Percentiles rank a stretch among this genome's conserved stretches.
Conservation (phyloP, 1,139 yeast genomes). For the Kodamaea anthophila region DNA sequence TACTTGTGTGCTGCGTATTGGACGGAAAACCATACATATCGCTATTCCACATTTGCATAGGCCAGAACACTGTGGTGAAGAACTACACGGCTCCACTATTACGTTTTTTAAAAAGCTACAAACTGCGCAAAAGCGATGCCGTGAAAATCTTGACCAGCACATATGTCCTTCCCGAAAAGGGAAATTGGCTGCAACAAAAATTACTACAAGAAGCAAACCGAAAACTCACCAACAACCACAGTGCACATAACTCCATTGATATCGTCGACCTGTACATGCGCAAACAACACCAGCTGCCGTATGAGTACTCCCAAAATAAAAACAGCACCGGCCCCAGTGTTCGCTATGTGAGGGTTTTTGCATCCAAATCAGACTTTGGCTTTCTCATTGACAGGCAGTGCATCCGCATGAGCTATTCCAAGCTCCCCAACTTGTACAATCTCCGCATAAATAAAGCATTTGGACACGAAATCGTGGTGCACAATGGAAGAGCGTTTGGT, state of each 20-base stretch:
- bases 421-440: slow-evolving; percentile 4
- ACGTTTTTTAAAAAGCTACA: slow-evolving; percentile 4
- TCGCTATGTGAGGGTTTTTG: slow-evolving; percentile 2
- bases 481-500: slow-evolving; percentile 1
- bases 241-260: slow-evolving; percentile 1
- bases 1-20: slow-evolving; percentile 1
- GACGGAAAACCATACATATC: slow-evolving; percentile 4
- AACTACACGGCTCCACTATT: slow-evolving; percentile 5
- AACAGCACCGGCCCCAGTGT: not conserved
- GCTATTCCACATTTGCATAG: slow-evolving; percentile 1
- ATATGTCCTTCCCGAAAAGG: slow-evolving; percentile 2
- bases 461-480: slow-evolving; percentile 1
- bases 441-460: slow-evolving; percentile 3
- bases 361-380: slow-evolving; percentile 3
- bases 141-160: not conserved
- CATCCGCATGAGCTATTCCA: slow-evolving; percentile 3
- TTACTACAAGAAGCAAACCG: slow-evolving; percentile 3
- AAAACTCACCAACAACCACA: not conserved
- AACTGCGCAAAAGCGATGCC: slow-evolving; percentile 1
- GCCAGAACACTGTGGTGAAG: not conserved
- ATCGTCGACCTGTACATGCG: slow-evolving; percentile 5
- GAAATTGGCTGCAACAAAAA: slow-evolving; percentile 4
- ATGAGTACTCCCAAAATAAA: slow-evolving; percentile 3
- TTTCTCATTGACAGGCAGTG: slow-evolving; percentile 2
- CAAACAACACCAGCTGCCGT: slow-evolving; percentile 1